Base-by-base conservation (phyloP, 306 rosid species). In the Pyrus communis region DNA sequence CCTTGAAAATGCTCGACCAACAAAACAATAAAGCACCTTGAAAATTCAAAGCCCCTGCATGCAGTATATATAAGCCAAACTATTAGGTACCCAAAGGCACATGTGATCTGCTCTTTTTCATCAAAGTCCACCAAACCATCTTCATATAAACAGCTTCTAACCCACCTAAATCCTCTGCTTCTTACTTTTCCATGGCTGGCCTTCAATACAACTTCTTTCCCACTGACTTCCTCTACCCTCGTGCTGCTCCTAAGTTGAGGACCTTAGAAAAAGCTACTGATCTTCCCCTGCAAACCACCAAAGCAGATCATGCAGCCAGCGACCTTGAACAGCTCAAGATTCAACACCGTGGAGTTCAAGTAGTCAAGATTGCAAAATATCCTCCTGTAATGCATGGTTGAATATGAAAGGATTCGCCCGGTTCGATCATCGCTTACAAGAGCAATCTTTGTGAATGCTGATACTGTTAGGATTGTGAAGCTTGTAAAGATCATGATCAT, bases 131-230 rank as follows among this genome's bases (percentile, higher is more conserved):
- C 69, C 69, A 64, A 33, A 64, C 45, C 69, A 31, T 63, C 42
- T 63, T 21, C 17, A 23, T 6, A 4, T 27, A 63, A 10, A 38
- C 7, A 0, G 8, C 19, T 27, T 62, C 17, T 14, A 14, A 63
- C 42, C 7, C 21, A 28, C n/a, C 22, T 63, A 38, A 1, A 38
- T 7, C 42, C 18, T 62, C 42, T 62, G 4, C 46, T 17, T 35
- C 45, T 45, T 19, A 33, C 69, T 33, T 19, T 65, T 77, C 55
- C 73, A 79, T 79, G 82, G 82, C 78, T 1, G 82, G 82, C 54
- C 82, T 79, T 63, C 82, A 79, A 49, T 79, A 79, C 78, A 72
- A 72, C 55, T 55, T 55, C 61, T 55, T 55, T n/a, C 61, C 61
- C 22, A 55, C 25, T 55, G 61, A 55, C 61, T 55, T 21, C 25